Evolutionary conservation across 2,329 filamentous ascomycete genomes (phyloP), one percentile per base, ranked within the genome.

Genomic region (Fonsecaea erecta): DNA sequence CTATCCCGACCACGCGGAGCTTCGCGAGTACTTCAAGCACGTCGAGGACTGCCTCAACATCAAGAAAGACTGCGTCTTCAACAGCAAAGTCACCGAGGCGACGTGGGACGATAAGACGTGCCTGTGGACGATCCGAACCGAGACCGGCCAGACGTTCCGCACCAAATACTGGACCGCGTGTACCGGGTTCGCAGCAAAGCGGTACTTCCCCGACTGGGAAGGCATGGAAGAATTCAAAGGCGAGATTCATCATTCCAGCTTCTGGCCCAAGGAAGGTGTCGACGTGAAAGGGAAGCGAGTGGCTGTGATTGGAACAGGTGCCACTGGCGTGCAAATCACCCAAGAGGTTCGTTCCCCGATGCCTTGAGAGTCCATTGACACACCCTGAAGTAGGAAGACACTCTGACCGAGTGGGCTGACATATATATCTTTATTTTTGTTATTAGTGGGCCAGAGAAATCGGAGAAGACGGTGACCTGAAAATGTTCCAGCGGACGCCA

Each of bases 291-390:
- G 81, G 53, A 89, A 89, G 73, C 80, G 82, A n/a, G 82, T 85
- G 58, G 88, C 83, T 16, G 82, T 90, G 60, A 84, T 90, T 30
- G 88, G 88, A 4, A 89, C 86, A 0, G 88, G 88, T 4, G 84
- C 86, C 0, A 85, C 86, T 0, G 88, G 87, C 0, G 83, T 89
- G 1, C 88, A 90, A 69, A 83, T 88, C 52, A 81, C 83, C 0
- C 88, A 90, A 68, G 86, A 85, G 57, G 84, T 83, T 34, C 16
- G 53, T 34, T 37, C 5, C n/a, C n/a, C n/a, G n/a, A n/a, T n/a
- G n/a, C n/a, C n/a, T n/a, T n/a, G n/a, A n/a, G n/a, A n/a, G n/a
- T n/a, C n/a, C n/a, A n/a, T n/a, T n/a, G n/a, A n/a, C n/a, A n/a
- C n/a, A n/a, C n/a, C n/a, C n/a, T n/a, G n/a, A n/a, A n/a, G n/a